phyloP scores from a whole-genome alignment of 2,329 filamentous ascomycete species.

The Boeremia lycopersici region DNA sequence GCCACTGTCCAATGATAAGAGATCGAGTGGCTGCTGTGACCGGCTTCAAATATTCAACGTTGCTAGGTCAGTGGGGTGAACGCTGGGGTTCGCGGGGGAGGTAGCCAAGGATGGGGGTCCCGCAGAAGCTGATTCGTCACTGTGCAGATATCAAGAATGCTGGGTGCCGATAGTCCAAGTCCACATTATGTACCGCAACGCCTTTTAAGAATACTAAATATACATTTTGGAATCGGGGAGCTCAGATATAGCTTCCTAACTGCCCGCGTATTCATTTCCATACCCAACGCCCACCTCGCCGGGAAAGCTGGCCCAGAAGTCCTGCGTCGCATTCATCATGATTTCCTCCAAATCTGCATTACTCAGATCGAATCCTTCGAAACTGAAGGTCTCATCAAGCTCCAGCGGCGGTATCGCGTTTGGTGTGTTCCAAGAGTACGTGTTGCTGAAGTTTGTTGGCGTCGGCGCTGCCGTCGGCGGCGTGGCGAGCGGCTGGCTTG shows the following conservation, averaged over 20 bases:
- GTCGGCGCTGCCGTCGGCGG: constrained; percentile 33
- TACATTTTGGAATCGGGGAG: neutral
- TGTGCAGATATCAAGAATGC: neutral
- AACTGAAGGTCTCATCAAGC: constrained; percentile 40
- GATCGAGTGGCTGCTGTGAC: neutral
- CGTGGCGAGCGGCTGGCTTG: constrained; percentile 12
- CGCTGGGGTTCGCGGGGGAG: neutral
- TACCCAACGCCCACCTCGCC: constrained; percentile 47
- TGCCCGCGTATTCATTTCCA: constrained; percentile 9
- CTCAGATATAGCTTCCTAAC: neutral
- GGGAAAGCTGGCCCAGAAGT: constrained; percentile 49
- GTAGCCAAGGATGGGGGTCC: constrained; percentile 10
- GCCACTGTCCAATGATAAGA: neutral
- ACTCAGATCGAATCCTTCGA: constrained; percentile 41
- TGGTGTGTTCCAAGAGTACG: constrained; percentile 30
- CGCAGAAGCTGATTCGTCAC: constrained; percentile 2
- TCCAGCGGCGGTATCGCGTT: constrained; percentile 36
- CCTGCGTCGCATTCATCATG: constrained; percentile 47
- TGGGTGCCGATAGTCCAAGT: constrained; percentile 7
- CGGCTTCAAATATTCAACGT: neutral
- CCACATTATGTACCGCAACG: neutral
- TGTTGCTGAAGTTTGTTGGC: constrained; percentile 28
- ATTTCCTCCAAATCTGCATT: constrained; percentile 47
- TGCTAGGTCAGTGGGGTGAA: constrained; percentile 12
- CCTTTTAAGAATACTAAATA: too few relatives aligned